Evolutionary conservation across 2,329 filamentous ascomycete genomes (phyloP), one percentile per base, ranked within the genome.

Genomic region (Neospermospora avenae): DNA sequence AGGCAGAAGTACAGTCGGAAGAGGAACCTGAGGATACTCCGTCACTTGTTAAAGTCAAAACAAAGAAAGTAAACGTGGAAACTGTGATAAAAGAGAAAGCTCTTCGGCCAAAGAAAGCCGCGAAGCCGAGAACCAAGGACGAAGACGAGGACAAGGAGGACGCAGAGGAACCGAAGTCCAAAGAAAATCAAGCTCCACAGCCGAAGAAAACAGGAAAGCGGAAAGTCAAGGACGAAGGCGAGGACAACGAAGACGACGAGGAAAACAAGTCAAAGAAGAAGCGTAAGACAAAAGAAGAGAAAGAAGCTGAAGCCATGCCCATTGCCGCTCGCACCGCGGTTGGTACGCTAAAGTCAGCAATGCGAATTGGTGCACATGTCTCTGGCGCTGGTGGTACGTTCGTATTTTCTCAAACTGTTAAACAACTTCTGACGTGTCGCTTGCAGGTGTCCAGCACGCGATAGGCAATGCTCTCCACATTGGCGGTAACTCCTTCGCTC

Each of bases 351-450:
- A 87, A 87, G 72, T 82, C 80, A 72, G 75, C 80, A 13, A 89
- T 97, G 82, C 88, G 90, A 70, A 88, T 99, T 58, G 95, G 95
- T 16, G 95, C 95, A 0, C 95, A 99, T 74, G 91, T 98, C 63
- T 95, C 89, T 74, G 87, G 84, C 64, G 92, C 95, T 28, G 93
- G 93, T 78, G 93, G 91, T 89, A 73, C 58, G 80, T 46, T 44
- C 45, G 24, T 24, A 16, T 24, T 35, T 10, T 10, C 25, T 31
- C 10, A n/a, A 59, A 51, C 10, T 52, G 53, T 45, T 61, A 58
- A 53, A 65, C 53, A 59, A 25, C 45, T 53, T 59, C 39, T 45
- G 44, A 60, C 11, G 42, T 22, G 28, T 53, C 59, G 61, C 41
- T 24, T 49, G 16, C 68, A 93, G 90, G 93, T 56, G 90, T 98